Percentiles rank a stretch among this genome's conserved stretches.
phyloP scores from a whole-genome alignment of 306 rosid genomes.

The Luffa acutangula region DNA sequence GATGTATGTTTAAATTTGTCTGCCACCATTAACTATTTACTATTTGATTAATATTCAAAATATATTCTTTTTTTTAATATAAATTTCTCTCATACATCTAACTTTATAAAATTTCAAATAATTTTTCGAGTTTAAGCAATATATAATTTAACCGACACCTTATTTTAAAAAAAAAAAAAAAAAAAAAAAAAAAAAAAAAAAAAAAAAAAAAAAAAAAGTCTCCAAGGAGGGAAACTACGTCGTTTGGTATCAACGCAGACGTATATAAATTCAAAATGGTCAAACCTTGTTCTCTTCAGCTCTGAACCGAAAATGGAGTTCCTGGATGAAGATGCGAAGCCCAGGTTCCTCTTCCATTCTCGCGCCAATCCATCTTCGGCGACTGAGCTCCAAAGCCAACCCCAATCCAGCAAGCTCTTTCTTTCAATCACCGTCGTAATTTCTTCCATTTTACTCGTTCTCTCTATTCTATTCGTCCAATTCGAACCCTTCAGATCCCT shows the following conservation, averaged over 20 bases:
- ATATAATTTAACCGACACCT: too few species aligned
- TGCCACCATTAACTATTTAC: too few species aligned
- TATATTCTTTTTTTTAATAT: too few species aligned
- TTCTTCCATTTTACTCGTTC: slow-evolving; percentile 21
- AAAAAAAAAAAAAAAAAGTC: too few species aligned
- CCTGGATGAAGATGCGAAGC: slow-evolving; percentile 46
- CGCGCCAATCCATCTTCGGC: slow-evolving; percentile 16
- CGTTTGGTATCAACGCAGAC: background rate
- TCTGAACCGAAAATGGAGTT: slow-evolving; percentile 39
- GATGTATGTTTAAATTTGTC: too few species aligned
- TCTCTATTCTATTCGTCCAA: slow-evolving; percentile 32
- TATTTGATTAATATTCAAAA: too few species aligned
- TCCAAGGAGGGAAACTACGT: background rate
- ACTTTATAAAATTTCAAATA: too few species aligned
- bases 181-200: too few species aligned
- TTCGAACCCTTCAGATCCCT: slow-evolving; percentile 48
- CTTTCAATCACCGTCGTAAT: slow-evolving; percentile 11
- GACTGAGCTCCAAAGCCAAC: background rate
- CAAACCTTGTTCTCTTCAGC: slow-evolving; percentile 4
- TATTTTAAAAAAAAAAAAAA: too few species aligned
- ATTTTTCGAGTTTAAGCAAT: too few species aligned
- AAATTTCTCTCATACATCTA: too few species aligned
- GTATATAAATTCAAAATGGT: background rate
- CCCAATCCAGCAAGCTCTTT: slow-evolving; percentile 21
- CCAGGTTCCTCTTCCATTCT: slow-evolving; percentile 42